Evolutionary conservation across 495 filamentous ascomycete species (phyloP).

Genomic region (Poronia punctata): DNA sequence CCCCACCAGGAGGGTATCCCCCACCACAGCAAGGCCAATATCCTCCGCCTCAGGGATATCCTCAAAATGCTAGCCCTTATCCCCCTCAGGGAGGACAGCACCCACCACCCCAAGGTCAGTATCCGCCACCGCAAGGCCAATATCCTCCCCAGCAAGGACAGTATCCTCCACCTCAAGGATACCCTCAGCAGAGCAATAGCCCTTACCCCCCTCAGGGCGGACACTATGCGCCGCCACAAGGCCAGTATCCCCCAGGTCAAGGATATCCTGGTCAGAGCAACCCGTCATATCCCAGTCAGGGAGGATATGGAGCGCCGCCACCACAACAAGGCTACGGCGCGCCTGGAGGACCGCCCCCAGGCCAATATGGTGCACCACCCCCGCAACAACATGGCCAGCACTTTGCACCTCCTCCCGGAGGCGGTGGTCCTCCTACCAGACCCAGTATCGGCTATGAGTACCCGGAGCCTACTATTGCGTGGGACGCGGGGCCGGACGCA

Average conservation of each 20-base stretch:
- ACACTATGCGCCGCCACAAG: slow-evolving; percentile 11
- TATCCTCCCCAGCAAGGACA: background rate
- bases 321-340: slow-evolving; percentile 26
- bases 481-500: slow-evolving; percentile 58
- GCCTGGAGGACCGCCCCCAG: slow-evolving; percentile 29
- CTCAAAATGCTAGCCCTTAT: too few relatives aligned
- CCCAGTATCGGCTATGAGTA: slow-evolving; percentile 58
- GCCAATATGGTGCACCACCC: slow-evolving; percentile 21
- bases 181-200: slow-evolving; percentile 16
- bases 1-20: too few relatives aligned
- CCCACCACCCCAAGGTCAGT: slow-evolving; percentile 23
- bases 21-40: too few relatives aligned
- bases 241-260: slow-evolving; percentile 15
- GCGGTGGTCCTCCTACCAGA: slow-evolving; percentile 38
- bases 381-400: slow-evolving; percentile 18
- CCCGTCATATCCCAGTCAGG: slow-evolving; percentile 19
- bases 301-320: slow-evolving; percentile 27
- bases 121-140: slow-evolving; percentile 14
- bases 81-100: slow-evolving; percentile 34
- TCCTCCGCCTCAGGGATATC: slow-evolving; percentile 32
- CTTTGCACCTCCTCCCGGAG: slow-evolving; percentile 14
- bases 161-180: slow-evolving; percentile 11
- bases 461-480: slow-evolving; percentile 53
- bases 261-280: slow-evolving; percentile 21
- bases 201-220: slow-evolving; percentile 17